Conservation (phyloP, 2,329 filamentous ascomycete genomes). For the Neophaeococcomyces aloes region DNA sequence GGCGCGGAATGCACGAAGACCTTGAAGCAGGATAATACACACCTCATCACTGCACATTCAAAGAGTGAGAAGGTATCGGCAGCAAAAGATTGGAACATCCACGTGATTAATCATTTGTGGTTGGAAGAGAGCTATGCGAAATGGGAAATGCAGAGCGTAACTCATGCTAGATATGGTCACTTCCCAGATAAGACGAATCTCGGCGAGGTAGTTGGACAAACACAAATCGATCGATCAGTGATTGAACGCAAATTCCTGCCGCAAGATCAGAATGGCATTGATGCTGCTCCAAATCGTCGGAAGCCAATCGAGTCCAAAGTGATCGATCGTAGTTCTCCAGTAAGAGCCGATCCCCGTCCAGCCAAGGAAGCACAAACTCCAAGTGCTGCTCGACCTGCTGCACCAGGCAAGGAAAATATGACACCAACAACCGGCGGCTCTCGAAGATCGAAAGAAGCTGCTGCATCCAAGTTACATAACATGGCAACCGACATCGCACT, state of each 20-base stretch:
- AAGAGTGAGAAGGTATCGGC: slow-evolving; percentile 89
- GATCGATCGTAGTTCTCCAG: slow-evolving; percentile 7
- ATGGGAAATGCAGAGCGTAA: slow-evolving; percentile 63
- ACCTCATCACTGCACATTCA: slow-evolving; percentile 82
- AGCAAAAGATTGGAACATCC: slow-evolving; percentile 81
- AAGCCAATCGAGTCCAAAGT: slow-evolving; percentile 13
- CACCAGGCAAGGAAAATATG: slow-evolving; percentile 69
- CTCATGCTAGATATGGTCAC: slow-evolving; percentile 65
- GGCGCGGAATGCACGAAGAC: slow-evolving; percentile 90
- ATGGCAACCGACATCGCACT: slow-evolving; percentile 75
- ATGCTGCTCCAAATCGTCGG: slow-evolving; percentile 4
- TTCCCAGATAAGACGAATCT: slow-evolving; percentile 87
- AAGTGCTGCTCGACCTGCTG: slow-evolving; percentile 39
- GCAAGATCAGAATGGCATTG: slow-evolving; percentile 20
- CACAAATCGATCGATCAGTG: slow-evolving; percentile 62
- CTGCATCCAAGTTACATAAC: slow-evolving; percentile 63
- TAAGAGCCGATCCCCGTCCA: slow-evolving; percentile 15
- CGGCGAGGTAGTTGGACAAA: slow-evolving; percentile 85
- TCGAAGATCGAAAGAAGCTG: slow-evolving; percentile 79
- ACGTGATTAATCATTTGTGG: slow-evolving; percentile 92
- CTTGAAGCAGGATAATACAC: slow-evolving; percentile 89
- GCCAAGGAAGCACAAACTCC: slow-evolving; percentile 42
- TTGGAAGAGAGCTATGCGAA: slow-evolving; percentile 93
- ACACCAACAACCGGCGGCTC: slow-evolving; percentile 67
- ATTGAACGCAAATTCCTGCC: slow-evolving; percentile 60